phyloP scores from a whole-genome alignment of 371 early-diverging fungal genomes.

The Syncephalastrum contaminatum region DNA sequence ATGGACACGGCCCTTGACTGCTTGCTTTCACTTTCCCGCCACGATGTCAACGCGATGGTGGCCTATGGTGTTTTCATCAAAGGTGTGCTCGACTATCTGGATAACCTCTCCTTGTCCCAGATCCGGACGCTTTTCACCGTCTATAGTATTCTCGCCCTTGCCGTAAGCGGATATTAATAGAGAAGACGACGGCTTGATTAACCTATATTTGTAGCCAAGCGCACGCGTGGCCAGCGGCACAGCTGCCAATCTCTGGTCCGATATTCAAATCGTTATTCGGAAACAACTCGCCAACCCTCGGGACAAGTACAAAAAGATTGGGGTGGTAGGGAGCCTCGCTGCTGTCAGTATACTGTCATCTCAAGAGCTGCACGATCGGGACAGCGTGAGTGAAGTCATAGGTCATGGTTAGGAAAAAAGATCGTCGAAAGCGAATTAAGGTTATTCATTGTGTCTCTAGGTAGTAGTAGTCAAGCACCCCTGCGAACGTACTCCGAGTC shows the following conservation, averaged over 20 bases:
- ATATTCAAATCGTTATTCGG: constrained; percentile 74
- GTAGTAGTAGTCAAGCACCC: neutral
- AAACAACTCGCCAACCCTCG: constrained; percentile 78
- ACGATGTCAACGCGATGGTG: constrained; percentile 47
- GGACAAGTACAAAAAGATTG: constrained; percentile 73
- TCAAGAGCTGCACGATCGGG: constrained; percentile 20
- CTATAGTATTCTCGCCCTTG: constrained; percentile 65
- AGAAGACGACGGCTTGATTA: no score
- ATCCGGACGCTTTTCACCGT: constrained; percentile 70
- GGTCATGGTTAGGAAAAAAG: constrained; percentile 8
- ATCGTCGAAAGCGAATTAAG: no score
- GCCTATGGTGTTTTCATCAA: constrained; percentile 74
- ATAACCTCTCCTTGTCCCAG: constrained; percentile 64
- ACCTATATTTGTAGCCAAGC: no score
- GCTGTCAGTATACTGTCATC: constrained; percentile 68
- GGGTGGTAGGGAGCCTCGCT: constrained; percentile 74
- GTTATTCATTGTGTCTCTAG: neutral
- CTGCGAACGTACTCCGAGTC: constrained; percentile 15
- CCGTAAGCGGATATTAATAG: constrained; percentile 28
- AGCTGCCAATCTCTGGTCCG: constrained; percentile 48
- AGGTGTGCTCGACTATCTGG: constrained; percentile 78
- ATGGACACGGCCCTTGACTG: constrained; percentile 67
- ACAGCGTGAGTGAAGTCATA: constrained; percentile 16
- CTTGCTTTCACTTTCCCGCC: constrained; percentile 53
- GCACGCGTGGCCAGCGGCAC: no score